Conservation (phyloP, 352 stramenopile species). For the Hyaloperonospora brassicae region DNA sequence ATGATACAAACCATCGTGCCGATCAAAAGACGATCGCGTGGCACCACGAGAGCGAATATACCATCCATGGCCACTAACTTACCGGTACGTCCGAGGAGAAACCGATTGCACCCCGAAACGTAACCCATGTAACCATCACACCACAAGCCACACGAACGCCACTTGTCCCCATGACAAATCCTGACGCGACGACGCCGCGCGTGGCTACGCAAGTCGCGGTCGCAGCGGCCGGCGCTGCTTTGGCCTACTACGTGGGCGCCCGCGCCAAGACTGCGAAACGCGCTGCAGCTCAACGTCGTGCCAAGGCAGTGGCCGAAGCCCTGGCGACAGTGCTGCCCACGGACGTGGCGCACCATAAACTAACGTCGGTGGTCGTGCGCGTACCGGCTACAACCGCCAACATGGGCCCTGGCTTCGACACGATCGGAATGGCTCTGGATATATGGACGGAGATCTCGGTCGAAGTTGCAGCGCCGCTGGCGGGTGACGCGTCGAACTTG, state of each 20-base stretch:
- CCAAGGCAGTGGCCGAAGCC: slow-evolving; percentile 16
- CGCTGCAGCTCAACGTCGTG: slow-evolving; percentile 14
- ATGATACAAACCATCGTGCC: too few species aligned
- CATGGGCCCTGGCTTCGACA: slow-evolving; percentile 97
- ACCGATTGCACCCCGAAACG: too few species aligned
- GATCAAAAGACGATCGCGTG: too few species aligned
- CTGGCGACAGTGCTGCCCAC: slow-evolving; percentile 18
- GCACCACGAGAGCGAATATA: too few species aligned
- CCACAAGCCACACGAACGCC: too few species aligned
- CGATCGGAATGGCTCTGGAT: slow-evolving; percentile 96
- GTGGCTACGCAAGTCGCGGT: slow-evolving; percentile 53
- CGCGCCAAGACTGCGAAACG: slow-evolving; percentile 39
- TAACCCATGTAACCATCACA: too few species aligned
- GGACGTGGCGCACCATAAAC: slow-evolving; percentile 36
- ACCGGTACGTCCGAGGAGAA: too few species aligned
- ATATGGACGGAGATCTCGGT: slow-evolving; percentile 99
- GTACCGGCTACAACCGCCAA: slow-evolving; percentile 98
- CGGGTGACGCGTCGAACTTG: slow-evolving; percentile 17
- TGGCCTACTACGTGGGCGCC: slow-evolving; percentile 56
- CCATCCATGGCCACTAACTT: too few species aligned
- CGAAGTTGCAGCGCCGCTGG: slow-evolving; percentile 52
- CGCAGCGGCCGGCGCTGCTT: slow-evolving; percentile 37
- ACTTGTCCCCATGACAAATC: not conserved
- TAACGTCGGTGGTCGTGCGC: slow-evolving; percentile 92
- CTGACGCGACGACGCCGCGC: slow-evolving; percentile 21